Evolutionary conservation across 1,284 basidiomycete genomes (phyloP), one percentile per base, ranked within the genome.

Genomic region (Amylostereum chailletii): DNA sequence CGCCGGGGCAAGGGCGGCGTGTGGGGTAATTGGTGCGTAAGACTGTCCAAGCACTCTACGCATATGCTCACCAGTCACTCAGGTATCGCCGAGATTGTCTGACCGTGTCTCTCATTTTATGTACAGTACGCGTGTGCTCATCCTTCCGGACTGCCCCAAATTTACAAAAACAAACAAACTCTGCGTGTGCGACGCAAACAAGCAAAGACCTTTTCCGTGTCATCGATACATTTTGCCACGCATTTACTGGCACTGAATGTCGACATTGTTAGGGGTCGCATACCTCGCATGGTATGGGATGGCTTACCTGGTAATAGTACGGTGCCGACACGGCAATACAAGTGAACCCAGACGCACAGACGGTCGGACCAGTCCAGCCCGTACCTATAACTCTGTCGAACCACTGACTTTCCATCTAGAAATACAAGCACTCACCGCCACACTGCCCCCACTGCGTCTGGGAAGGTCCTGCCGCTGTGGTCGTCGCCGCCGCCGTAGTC

Each of bases 1-100:
- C 61, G 82, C 86, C 27, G 85, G 85, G 46, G 79, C 71, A 42
- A 71, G 85, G 51, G 74, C 79, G 34, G 85, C 85, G 26, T 89
- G 86, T 60, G 87, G 86, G 59, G 78, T 89, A 49, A 85, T 90
- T 58, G 83, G 81, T 80, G 64, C 46, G 68, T 19, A 19, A 19
- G 19, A 19, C 19, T 19, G 19, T 19, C 19, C 19, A 19, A 19
- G 19, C 19, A 19, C 19, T 19, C 19, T 19, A 19, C 19, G 19
- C 19, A 19, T 19, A 19, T 19, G 19, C 19, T 19, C 19, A 19
- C 19, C 19, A 19, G 19, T 19, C 2, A 37, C 36, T 37, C 36
- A 37, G 36, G 36, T 7, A 37, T 37, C 36, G 36, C 36, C 36
- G 36, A 19, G 19, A 19, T 19, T 19, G 19, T 19, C 19, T 19